Base-by-base conservation (phyloP, 106 monocot species). In the Allium cepa region DNA sequence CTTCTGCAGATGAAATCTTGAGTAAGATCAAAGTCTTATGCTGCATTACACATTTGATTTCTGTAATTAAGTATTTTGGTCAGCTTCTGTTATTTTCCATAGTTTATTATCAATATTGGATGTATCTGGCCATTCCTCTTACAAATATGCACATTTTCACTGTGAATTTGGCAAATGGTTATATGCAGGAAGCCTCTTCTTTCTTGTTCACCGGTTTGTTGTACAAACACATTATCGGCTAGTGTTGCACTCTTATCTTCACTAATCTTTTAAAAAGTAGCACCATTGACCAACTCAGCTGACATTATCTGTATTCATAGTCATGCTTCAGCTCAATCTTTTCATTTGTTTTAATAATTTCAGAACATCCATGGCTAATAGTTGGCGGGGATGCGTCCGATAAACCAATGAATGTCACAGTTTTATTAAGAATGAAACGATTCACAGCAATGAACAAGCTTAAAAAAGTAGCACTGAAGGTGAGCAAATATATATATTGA, bases 381-480 rank as follows among this genome's bases (percentile, higher is more conserved):
- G 73, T 74, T 69, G 80, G 74, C 68, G 82, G 82, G 6, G 66
- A 76, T 57, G 75, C 82, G 13, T 61, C 86, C 57, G 79, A 86
- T 73, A 73, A 76, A 55, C 76, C 82, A 46, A 75, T 86, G 17
- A 82, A 79, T 70, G 76, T 55, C 65, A 63, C 76, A 47, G 79
- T 86, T 11, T 48, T 86, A 67, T 50, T 16, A 66, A 79, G 86
- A 86, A 82, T 86, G 86, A 86, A 76, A 65, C 79, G 66, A 70
- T 86, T 86, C 73, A 76, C 66, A 58, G 72, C 79, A 18, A 82
- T 77, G 79, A 86, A 86, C 67, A 82, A 82, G 66, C 79, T 86
- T 70, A 86, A 86, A 66, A 82, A 79, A 73, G 70, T 86, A 18
- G 82, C 86, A 45, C 71, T 86, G 59, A 86, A 82, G 82, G 85